A percentile compares a stretch with the other conserved stretches of the same genome.
Evolutionary conservation across 768 basidiomycete genomes (phyloP).

Genomic region (Lentinula boryana): DNA sequence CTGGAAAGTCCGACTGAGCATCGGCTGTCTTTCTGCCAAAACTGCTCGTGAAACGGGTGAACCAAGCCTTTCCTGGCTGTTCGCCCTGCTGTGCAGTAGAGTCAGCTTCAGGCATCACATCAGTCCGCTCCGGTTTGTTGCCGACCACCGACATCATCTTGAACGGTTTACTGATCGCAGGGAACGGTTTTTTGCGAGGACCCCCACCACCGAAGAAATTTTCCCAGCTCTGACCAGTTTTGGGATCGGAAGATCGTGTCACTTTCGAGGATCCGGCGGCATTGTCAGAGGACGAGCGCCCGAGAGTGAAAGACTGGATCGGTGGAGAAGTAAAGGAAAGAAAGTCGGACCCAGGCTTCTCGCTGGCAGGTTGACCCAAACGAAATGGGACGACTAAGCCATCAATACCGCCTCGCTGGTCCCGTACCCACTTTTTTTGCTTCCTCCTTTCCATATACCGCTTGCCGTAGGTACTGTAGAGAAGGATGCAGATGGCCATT

Average conservation of each 20-base stretch:
- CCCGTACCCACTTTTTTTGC: constrained; percentile 43
- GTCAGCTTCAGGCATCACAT: constrained; percentile 9
- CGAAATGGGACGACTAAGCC: constrained; percentile 34
- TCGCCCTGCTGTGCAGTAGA: constrained; percentile 7
- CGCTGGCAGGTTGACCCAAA: constrained; percentile 8
- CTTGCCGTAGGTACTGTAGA: constrained; percentile 67
- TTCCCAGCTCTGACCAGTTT: constrained; percentile 37
- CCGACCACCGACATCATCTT: constrained; percentile 37
- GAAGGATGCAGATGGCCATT: constrained; percentile 64
- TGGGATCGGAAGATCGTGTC: constrained; percentile 14
- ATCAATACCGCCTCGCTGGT: constrained; percentile 45
- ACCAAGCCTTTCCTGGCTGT: constrained; percentile 19
- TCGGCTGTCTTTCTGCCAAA: constrained; percentile 17
- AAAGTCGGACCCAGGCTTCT: constrained; percentile 21
- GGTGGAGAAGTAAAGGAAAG: constrained; percentile 47
- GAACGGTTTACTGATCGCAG: constrained; percentile 24
- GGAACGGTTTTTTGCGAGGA: constrained; percentile 15
- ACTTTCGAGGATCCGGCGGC: not conserved
- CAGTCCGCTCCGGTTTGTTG: constrained; percentile 18
- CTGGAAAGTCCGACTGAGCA: constrained; percentile 4
- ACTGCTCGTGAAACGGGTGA: constrained; percentile 19
- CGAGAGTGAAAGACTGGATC: constrained; percentile 22
- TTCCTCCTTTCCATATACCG: constrained; percentile 38
- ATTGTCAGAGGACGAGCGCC: constrained; percentile 23
- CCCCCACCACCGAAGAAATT: constrained; percentile 31